Base-by-base conservation (phyloP, 192 early-diverging fungal genomes). In the Linnemannia schmuckeri region DNA sequence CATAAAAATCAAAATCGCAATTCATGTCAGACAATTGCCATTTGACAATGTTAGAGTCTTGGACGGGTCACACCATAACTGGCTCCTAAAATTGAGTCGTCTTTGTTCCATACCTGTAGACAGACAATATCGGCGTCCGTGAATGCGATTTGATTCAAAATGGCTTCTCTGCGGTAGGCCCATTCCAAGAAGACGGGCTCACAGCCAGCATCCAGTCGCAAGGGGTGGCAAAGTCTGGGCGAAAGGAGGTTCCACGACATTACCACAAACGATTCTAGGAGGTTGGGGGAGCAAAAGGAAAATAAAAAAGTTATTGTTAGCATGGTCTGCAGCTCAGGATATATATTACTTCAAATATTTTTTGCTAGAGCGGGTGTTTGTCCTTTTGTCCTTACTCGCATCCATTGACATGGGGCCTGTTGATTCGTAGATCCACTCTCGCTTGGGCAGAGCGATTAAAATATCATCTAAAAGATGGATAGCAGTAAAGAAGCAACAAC, bases 181-280 rank as follows among this genome's bases (percentile, higher is more conserved):
- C 85, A 87, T 37, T 87, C 85, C 61, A 87, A 70, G 52, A 77
- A 81, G 10, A 38, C 68, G 18, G 85, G 85, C 22, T 87, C 76
- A 47, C 85, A 87, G n/a, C 30, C 38, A 15, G 66, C 54, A 75
- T 87, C 79, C 33, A 87, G 80, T 41, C 85, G 47, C 15, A 72
- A 70, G 42, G 85, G 75, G 41, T 81, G 75, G 54, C 85, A 87
- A 33, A 87, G 38, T 72, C 72, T 81, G 33, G 85, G 85, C 30
- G 85, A 87, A 10, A 87, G 85, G 33, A 87, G 15, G 75, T 87
- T 87, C 85, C 85, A 87, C 17, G 85, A 87, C 79, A 87, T 81
- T 33, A 87, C 76, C 44, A 61, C 79, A 47, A 78, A 87, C 30
- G 84, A 87, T 78, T 81, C 84, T 87, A 57, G 17, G 20, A 33